phyloP scores from a whole-genome alignment of 345 rosid genomes.

The Rhodamnia rubescens region DNA sequence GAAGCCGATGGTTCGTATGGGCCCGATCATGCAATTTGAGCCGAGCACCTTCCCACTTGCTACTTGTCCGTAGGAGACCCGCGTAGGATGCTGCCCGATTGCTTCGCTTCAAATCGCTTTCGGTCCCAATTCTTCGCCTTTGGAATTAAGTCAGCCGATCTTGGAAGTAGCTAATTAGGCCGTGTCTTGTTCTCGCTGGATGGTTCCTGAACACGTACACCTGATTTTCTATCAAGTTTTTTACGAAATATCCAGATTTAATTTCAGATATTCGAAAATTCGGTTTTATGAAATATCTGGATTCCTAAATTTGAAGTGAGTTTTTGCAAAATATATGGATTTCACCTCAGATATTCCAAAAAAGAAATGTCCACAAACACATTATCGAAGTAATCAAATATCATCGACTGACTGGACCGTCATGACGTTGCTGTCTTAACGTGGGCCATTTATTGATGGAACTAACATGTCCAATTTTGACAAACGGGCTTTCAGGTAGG shows the following conservation, averaged over 20 bases:
- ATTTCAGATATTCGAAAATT: too few species aligned
- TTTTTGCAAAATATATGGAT: too few species aligned
- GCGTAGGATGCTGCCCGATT: background rate
- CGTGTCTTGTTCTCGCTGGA: background rate
- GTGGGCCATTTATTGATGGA: background rate
- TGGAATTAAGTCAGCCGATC: background rate
- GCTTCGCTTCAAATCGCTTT: background rate
- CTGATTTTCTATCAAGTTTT: background rate
- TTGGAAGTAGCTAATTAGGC: background rate
- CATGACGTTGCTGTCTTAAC: background rate
- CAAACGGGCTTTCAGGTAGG: background rate
- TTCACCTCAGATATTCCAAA: too few species aligned
- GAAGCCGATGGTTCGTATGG: background rate
- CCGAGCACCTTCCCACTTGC: background rate
- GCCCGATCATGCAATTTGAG: background rate
- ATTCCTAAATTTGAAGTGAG: too few species aligned
- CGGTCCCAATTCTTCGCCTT: background rate
- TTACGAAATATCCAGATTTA: too few species aligned
- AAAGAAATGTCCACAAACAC: background rate
- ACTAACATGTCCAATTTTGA: background rate
- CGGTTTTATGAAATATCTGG: too few species aligned
- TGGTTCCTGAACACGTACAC: background rate
- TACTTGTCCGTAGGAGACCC: background rate
- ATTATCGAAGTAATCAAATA: background rate
- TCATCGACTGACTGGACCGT: background rate